phyloP scores from a whole-genome alignment of 306 rosid genomes.

The Cucurbita argyrosperma region DNA sequence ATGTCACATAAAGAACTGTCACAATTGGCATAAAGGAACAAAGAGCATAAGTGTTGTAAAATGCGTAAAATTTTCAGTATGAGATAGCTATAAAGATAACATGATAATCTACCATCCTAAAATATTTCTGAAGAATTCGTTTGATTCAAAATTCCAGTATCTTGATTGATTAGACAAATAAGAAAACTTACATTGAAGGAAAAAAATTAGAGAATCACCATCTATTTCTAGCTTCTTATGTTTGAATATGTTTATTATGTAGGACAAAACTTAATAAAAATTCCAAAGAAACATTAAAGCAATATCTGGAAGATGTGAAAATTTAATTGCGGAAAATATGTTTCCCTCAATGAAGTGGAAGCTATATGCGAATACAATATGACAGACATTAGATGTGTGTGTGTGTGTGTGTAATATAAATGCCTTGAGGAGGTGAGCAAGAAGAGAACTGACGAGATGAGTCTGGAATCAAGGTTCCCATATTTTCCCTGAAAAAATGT shows the following conservation, averaged over 20 bases:
- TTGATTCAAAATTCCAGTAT: neutral
- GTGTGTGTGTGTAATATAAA: neutral
- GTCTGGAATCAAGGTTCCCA: conserved; percentile 91
- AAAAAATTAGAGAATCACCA: neutral
- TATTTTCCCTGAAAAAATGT: conserved; percentile 85
- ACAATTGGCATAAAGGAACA: neutral
- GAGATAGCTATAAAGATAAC: neutral
- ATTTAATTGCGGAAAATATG: neutral
- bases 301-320: neutral
- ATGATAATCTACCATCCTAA: neutral
- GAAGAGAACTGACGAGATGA: conserved; percentile 77
- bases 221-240: neutral
- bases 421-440: neutral
- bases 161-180: neutral
- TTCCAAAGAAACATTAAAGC: neutral
- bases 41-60: neutral
- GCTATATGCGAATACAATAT: neutral
- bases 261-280: neutral
- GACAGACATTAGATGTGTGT: neutral
- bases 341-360: neutral
- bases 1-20: neutral
- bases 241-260: neutral
- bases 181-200: neutral
- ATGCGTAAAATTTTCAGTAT: neutral
- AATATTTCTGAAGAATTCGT: neutral